Evolutionary conservation across 225 moss, liverwort and hornwort species (phyloP), one percentile per base, ranked within the genome.

Genomic region (Ulota crispa): DNA sequence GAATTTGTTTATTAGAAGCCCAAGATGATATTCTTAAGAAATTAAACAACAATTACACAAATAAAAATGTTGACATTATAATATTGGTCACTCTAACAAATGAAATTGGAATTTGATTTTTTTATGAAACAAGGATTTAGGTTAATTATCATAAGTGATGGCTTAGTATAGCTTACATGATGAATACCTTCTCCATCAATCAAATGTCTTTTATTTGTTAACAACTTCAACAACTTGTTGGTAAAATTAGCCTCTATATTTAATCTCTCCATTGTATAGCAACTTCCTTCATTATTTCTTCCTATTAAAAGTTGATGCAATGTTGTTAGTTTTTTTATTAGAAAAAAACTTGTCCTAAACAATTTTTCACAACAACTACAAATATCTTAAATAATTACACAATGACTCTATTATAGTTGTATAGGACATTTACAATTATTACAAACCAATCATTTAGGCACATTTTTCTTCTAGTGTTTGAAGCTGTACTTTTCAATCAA

Each of bases 181-280:
- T 87, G 68, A 18, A 89, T 81, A 28, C 66, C 78, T 78, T 83
- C 47, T 43, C 85, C 85, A 12, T 52, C 6, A 11, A 87, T 60
- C 6, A 80, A 54, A 8, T 10, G 7, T 6, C 23, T 45, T 81
- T 89, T 89, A 0, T 1, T 0, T 21, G 16, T 66, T 56, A 89
- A 45, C 1, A 87, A 45, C 19, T 78, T 83, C 24, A 85, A 52
- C 43, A 89, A 71, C 0, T 79, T 61, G 19, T 75, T 50, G 2
- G 85, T 76, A 3, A 76, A 0, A 64, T 2, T 1, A 0, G 0
- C 64, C 8, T 89, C 89, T 16, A 0, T 8, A 21, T 83, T 73
- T 23, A 89, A 16, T 63, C 76, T 83, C 0, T 81, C 26, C 20
- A 79, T 64, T 20, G 83, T 89, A 12, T 15, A 61, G 12, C 85